Conservation (phyloP, 202 grass and related monocot species). For the Schoenoplectus triqueter region DNA sequence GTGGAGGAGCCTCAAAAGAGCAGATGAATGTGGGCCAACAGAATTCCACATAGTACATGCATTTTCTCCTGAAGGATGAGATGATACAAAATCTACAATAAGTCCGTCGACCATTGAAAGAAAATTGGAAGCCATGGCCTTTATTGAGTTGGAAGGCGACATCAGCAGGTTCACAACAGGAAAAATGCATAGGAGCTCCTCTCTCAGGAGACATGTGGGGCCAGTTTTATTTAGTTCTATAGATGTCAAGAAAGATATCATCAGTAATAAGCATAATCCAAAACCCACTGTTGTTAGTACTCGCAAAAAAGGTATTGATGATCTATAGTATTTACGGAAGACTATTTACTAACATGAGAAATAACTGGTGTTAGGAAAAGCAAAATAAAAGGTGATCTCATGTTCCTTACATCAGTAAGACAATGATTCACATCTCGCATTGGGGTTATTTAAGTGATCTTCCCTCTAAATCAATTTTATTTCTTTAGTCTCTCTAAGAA, state of each 20-base stretch:
- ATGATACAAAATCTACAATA: constrained; percentile 52
- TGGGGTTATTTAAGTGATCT: neutral
- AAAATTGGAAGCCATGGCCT: constrained; percentile 61
- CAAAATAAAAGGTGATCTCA: neutral
- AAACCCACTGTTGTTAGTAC: constrained; percentile 6
- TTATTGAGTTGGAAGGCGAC: constrained; percentile 85
- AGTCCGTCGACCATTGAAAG: constrained; percentile 63
- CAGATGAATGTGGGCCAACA: constrained; percentile 66
- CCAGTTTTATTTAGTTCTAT: constrained; percentile 53
- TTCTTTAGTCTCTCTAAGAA: neutral
- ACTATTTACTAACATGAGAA: neutral
- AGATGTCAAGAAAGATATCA: constrained; percentile 45
- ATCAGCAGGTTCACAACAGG: constrained; percentile 67
- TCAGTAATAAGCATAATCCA: constrained; percentile 38
- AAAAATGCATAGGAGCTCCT: constrained; percentile 78
- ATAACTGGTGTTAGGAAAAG: neutral
- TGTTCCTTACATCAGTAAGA: constrained; percentile 8
- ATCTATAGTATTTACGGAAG: constrained; percentile 8
- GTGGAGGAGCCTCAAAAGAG: constrained; percentile 72
- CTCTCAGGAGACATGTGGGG: constrained; percentile 42
- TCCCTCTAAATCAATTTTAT: constrained; percentile 3
- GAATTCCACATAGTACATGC: constrained; percentile 42
- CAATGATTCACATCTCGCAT: neutral
- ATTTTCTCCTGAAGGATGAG: constrained; percentile 50
- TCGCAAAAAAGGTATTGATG: neutral